Percentiles rank a stretch among this genome's conserved stretches.
phyloP scores from a whole-genome alignment of 192 early-diverging fungal species.

The Coemansia sp. region DNA sequence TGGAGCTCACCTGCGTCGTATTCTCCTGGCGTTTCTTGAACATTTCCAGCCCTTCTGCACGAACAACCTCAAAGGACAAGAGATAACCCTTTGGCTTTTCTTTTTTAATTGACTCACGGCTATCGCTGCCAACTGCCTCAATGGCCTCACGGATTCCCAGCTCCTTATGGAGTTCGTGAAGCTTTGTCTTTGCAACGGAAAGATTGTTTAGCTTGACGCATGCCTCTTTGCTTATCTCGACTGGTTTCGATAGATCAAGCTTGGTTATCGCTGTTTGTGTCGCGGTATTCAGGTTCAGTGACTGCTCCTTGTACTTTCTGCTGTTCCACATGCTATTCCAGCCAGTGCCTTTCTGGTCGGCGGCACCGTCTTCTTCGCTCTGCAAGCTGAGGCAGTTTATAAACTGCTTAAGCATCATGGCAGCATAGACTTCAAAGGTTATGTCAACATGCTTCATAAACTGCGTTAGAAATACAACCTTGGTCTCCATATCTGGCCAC shows the following conservation, averaged over 20 bases:
- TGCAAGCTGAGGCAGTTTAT: conserved; percentile 26
- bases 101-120: conserved; percentile 34
- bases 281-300: conserved; percentile 30
- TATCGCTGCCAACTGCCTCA: conserved; percentile 41
- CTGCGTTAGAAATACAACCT: conserved; percentile 42
- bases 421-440: conserved; percentile 49
- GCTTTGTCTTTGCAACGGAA: conserved; percentile 36
- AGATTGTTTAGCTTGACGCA: conserved; percentile 57
- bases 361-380: conserved; percentile 8
- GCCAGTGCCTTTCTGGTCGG: conserved; percentile 20
- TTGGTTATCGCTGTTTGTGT: conserved; percentile 36
- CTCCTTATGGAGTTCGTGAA: conserved; percentile 48
- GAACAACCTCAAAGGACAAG: conserved; percentile 70
- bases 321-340: conserved; percentile 52
- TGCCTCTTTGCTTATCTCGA: conserved; percentile 39
- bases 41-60: conserved; percentile 64
- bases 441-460: conserved; percentile 49
- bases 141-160: conserved; percentile 39
- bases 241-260: conserved; percentile 41
- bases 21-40: conserved; percentile 59
- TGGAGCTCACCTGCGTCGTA: conserved; percentile 22
- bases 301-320: conserved; percentile 53
- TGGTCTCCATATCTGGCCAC: conserved; percentile 54
- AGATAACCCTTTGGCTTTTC: conserved; percentile 40
- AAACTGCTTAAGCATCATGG: conserved; percentile 50